Base-by-base conservation (phyloP, 208 protist species). In the Wallacemonas sp. region DNA sequence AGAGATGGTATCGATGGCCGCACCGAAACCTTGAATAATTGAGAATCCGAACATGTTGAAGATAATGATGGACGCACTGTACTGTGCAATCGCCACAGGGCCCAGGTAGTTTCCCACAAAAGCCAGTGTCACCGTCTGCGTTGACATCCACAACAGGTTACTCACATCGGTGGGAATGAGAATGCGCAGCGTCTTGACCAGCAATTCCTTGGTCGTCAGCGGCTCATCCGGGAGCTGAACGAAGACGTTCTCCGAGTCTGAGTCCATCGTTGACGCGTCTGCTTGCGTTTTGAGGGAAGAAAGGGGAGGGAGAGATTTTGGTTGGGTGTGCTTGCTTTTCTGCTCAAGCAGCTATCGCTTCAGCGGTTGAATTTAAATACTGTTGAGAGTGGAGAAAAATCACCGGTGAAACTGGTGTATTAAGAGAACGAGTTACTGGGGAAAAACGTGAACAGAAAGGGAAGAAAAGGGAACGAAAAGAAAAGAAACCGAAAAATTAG, bases 11-110 rank as follows among this genome's bases (percentile, higher is more conserved):
- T 92, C 82, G 42, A 92, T 87, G 26, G 86, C 82, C 3, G 81
- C 74, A 46, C 76, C 79, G 48, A 89, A 81, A 22, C 83, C 83
- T 55, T 72, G 74, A 23, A 84, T 63, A 49, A 93, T 69, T 41
- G 79, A 88, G 61, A 89, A 84, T 22, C 78, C 84, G 20, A 65
- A 74, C 44, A 87, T 73, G 72, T 93, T 87, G 72, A 90, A 88
- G n/a, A 90, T 63, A 49, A 84, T 65, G 65, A 93, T 65, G 20
- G 68, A 78, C 23, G 79, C 77, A 41, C 74, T 82, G 84, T 88
- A 89, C 65, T 87, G 79, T 20, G 81, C 76, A 25, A 78, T 72
- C 16, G 59, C 81, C 3, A 57, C 42, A 31, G 48, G 65, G 8
- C 76, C 67, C 25, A 83, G 80, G 61, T 72, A 57, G 31, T 70